phyloP scores from a whole-genome alignment of 176 grass and related monocot species.

The Calamus simplicifolius region DNA sequence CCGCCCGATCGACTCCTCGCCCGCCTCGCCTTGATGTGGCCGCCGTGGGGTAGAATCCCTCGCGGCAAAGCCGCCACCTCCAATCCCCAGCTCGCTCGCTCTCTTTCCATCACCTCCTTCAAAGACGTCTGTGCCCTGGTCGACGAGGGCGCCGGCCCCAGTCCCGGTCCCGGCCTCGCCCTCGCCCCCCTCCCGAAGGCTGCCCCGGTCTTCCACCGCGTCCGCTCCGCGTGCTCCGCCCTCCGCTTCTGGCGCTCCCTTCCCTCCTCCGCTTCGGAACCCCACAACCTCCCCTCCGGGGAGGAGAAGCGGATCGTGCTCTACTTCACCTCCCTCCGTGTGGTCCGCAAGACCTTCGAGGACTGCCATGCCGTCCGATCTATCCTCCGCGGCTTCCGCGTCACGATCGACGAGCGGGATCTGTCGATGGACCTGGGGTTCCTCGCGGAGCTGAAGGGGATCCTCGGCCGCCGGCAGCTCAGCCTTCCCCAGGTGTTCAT shows the following conservation, averaged over 20 bases:
- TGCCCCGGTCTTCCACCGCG: conserved; percentile 14
- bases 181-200: neutral
- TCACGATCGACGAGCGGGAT: conserved; percentile 81
- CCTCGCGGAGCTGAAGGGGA: conserved; percentile 50
- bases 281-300: neutral
- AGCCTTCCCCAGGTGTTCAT: conserved; percentile 46
- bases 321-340: conserved; percentile 86
- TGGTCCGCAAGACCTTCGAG: conserved; percentile 61
- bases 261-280: neutral
- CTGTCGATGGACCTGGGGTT: conserved; percentile 73
- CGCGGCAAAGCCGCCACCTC: conserved; percentile 5
- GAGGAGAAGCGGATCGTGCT: conserved; percentile 50
- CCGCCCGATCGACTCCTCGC: too few relatives aligned
- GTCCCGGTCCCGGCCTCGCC: neutral
- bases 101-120: conserved; percentile 17
- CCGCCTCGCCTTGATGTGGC: conserved; percentile 16
- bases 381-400: conserved; percentile 59
- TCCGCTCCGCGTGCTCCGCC: conserved; percentile 12
- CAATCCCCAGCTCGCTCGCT: neutral
- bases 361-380: conserved; percentile 49
- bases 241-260: too few relatives aligned
- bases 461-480: conserved; percentile 28
- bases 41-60: conserved; percentile 15
- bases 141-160: neutral
- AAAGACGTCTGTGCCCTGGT: conserved; percentile 26